Evolutionary conservation across 495 filamentous ascomycete genomes (phyloP).

Genomic region (Penicillium paradoxum): DNA sequence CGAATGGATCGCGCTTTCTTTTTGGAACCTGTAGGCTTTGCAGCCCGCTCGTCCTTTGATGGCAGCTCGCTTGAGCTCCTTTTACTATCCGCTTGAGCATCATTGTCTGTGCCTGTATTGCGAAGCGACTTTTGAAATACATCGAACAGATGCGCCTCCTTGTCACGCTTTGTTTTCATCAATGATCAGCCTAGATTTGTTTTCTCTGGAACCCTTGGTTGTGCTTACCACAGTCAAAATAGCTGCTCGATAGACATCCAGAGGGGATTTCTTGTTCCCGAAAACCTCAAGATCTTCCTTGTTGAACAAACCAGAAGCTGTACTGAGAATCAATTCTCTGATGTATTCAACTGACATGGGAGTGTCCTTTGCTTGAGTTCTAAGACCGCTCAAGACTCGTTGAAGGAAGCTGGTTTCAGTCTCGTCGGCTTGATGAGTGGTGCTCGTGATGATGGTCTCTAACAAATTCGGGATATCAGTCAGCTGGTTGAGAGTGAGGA

Average conservation of each 20-base stretch:
- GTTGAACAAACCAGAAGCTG: constrained; percentile 2
- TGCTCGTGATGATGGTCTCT: constrained; percentile 14
- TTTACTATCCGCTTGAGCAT: not conserved
- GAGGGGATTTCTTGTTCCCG: constrained; percentile 7
- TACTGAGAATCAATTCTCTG: constrained; percentile 2
- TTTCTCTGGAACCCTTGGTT: not conserved
- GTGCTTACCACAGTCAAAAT: constrained; percentile 10
- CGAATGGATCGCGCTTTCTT: not conserved
- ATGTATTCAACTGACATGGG: not conserved
- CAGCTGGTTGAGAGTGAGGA: not conserved
- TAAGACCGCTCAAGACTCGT: not conserved
- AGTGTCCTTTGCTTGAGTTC: not conserved
- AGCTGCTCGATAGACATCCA: constrained; percentile 12
- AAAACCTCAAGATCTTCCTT: not conserved
- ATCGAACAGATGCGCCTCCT: constrained; percentile 11
- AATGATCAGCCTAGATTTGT: not conserved
- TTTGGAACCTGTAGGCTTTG: not conserved
- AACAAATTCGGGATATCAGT: not conserved
- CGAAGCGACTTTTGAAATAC: constrained; percentile 16
- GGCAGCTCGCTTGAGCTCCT: not conserved
- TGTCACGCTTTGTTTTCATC: constrained; percentile 2
- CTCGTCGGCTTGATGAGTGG: constrained; percentile 2
- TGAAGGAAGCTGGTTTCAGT: constrained; percentile 7
- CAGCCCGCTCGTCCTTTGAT: not conserved
- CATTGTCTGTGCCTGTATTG: not conserved